Percentiles rank a stretch among this genome's conserved stretches.
phyloP scores from a whole-genome alignment of 257 asterid genomes.

The Nicotiana tomentosiformis region DNA sequence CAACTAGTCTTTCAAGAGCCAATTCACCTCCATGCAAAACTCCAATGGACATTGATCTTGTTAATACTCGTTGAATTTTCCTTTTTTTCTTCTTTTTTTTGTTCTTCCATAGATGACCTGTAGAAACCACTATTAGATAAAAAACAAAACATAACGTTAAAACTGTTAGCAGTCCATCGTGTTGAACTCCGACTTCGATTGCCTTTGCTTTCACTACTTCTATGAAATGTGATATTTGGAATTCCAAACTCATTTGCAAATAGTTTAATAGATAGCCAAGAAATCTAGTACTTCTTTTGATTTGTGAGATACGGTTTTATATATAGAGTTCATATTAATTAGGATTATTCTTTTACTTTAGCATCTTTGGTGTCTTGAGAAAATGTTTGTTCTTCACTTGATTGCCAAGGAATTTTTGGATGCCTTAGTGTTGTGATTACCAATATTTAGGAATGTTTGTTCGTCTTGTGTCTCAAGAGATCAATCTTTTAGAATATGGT shows the following conservation, averaged over 20 bases:
- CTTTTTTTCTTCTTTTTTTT: background rate
- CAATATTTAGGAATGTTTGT: too few relatives aligned
- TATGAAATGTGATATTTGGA: background rate
- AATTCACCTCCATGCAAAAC: constrained; percentile 7
- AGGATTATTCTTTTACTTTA: background rate
- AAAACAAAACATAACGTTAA: background rate
- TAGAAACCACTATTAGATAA: background rate
- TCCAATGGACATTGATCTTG: constrained; percentile 5
- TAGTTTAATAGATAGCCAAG: background rate
- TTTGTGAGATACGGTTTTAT: background rate
- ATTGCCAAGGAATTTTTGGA: background rate
- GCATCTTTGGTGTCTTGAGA: constrained; percentile 2
- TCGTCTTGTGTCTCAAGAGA: too few relatives aligned
- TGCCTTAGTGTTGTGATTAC: background rate
- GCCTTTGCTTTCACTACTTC: background rate
- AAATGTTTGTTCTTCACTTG: constrained; percentile 4
- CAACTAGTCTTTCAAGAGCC: background rate
- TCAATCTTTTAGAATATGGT: too few relatives aligned
- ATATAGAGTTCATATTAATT: background rate
- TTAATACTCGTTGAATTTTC: background rate
- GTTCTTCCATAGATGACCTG: background rate
- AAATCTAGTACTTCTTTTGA: background rate
- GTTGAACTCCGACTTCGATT: background rate
- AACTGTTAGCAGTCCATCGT: background rate
- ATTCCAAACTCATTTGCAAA: background rate